Base-by-base conservation (phyloP, 2,329 filamentous ascomycete genomes). In the Nemania sp. region DNA sequence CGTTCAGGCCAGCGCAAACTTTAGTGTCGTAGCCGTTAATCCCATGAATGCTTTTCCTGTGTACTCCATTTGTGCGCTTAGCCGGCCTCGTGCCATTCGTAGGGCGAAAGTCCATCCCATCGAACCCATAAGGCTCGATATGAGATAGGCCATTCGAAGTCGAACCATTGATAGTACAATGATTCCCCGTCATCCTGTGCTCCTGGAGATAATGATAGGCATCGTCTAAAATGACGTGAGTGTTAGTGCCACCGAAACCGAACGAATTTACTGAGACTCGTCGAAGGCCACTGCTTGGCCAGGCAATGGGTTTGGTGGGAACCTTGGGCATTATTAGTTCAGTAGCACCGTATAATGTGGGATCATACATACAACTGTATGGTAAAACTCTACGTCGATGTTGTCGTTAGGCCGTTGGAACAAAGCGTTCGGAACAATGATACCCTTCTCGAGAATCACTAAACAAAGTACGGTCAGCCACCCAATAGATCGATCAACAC, bases 251-350 rank as follows among this genome's bases (percentile, higher is more conserved):
- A 40, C 65, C 65, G 40, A 67, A 66, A 1, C 65, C 65, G 24
- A 66, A 67, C 2, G 64, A 66, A 33, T 66, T 68, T 9, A 68
- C 59, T 0, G 63, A 66, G 33, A 64, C 30, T 63, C 72, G 55
- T 61, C 70, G 66, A 52, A 11, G 69, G 68, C 42, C 74, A 67
- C 6, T 67, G 68, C 7, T 69, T 66, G 60, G 68, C 68, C 68
- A 71, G 3, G 55, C 11, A 5, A 60, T 61, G 15, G 48, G 46
- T 30, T 61, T 31, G 6, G 49, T 61, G 0, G 64, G 64, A 6
- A 71, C 51, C 61, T 68, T 11, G 14, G 50, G 19, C 4, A 19
- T 5, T 36, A 26, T 64, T 30, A 65, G 50, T 39, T 2, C 33
- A 3, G 26, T 40, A 23, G 30, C 2, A 5, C 2, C 2, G 8